Evolutionary conservation across 2,329 filamentous ascomycete genomes (phyloP).

Genomic region (Claviceps sp.): DNA sequence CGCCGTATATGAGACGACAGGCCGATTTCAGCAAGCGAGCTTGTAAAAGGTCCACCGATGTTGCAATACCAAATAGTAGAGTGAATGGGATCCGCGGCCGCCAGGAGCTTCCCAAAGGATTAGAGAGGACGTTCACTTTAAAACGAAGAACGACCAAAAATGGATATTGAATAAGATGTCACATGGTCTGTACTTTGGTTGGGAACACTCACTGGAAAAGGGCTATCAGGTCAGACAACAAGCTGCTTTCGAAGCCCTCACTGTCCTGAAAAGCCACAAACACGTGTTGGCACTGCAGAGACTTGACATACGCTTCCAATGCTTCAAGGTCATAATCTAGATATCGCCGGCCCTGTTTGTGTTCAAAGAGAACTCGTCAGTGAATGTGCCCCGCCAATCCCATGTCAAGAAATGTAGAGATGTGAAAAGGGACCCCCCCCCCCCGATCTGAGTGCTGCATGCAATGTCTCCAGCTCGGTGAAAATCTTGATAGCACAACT

Average conservation of each 20-base stretch:
- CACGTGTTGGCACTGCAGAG: conserved; percentile 42
- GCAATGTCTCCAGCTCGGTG: background rate
- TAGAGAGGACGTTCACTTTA: conserved; percentile 9
- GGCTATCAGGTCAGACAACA: conserved; percentile 59
- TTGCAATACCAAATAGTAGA: conserved; percentile 66
- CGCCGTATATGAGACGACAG: conserved; percentile 52
- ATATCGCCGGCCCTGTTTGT: conserved; percentile 43
- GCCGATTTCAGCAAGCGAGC: conserved; percentile 57
- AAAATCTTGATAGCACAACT: conserved; percentile 10
- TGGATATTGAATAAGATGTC: no score
- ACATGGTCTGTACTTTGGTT: no score
- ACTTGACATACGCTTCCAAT: conserved; percentile 44
- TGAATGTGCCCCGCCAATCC: background rate
- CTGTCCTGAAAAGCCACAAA: conserved; percentile 68
- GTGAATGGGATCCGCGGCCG: conserved; percentile 63
- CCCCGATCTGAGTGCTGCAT: background rate
- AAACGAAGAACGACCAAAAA: no score
- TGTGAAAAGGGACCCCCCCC: background rate
- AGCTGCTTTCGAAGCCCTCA: conserved; percentile 60
- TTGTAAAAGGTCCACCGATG: conserved; percentile 67
- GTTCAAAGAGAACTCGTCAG: background rate
- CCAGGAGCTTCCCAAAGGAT: conserved; percentile 39
- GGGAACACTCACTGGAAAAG: conserved; percentile 48
- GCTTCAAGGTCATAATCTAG: conserved; percentile 70
- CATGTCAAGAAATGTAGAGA: background rate